Evolutionary conservation across 2,329 filamentous ascomycete genomes (phyloP), one percentile per base, ranked within the genome.

Genomic region (Sclerotinia sclerotiorum): DNA sequence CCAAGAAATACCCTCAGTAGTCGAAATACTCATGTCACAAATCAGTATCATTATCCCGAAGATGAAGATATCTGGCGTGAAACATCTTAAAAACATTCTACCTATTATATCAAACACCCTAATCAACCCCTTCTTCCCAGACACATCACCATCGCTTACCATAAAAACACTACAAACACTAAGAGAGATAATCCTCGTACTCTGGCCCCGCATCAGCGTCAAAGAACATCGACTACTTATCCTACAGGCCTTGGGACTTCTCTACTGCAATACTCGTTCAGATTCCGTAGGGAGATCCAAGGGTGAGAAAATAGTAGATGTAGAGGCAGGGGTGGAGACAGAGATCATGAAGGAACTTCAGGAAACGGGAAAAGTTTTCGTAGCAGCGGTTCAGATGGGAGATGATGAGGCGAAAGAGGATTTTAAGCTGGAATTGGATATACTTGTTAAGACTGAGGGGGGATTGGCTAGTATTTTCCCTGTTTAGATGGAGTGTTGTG

Each of bases 141-240:
- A 84, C 1, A 81, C 85, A 70, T 81, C 84, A 1, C 79, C 82
- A 0, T 24, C n/a, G 2, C 80, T 89, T 1, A 79, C 93, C 1
- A 65, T 82, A 0, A 81, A 84, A 0, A 84, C 69, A 3, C 52
- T 72, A 24, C 42, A 80, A 19, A 83, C 87, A 0, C 73, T 93
- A 19, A 84, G 87, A 65, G 79, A 80, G 0, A 79, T 90, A 8
- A 80, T 96, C 17, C 72, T 84, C 11, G 88, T 84, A 68, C 87
- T 86, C 68, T 94, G 92, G 88, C 90, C 91, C 15, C 83, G 92
- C 5, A 80, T 96, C 6, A 79, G 74, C 8, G 73, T 76, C 5
- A 55, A 87, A 10, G 19, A 27, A 44, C 88, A 91, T 80, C 81
- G 86, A 39, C 86, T 84, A 5, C 87, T 90, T 69, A 79, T 94